Evolutionary conservation across 805 yeast genomes (phyloP), one percentile per base, ranked within the genome.

Genomic region (Saturnispora mendoncae): DNA sequence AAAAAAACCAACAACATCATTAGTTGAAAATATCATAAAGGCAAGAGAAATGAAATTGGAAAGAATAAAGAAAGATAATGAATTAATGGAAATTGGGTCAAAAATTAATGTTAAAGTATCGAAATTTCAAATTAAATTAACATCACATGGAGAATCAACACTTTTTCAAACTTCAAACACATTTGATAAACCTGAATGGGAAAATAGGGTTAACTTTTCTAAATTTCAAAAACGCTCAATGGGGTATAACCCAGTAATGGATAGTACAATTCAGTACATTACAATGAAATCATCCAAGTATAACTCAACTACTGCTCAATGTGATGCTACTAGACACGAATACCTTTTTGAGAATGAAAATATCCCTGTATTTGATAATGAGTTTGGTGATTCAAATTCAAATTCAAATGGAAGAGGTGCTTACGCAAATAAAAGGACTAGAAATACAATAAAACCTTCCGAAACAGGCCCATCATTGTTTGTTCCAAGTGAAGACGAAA

Each of bases 231-330:
- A 51, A 36, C n/a, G 33, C 15, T 31, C 45, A 4, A 39, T 41
- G 12, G 37, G 41, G 5, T 33, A 39, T 26, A 51, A 51, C 38
- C 49, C 53, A 12, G 42, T 51, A 7, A 41, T 47, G 36, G 53
- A 51, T 41, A 47, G 51, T 26, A 46, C 53, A 2, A 43, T 51
- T 3, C 42, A 49, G 33, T 49, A 50, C 9, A 44, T 52, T 8
- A 46, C 44, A 19, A 35, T 52, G 38, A 48, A 43, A 26, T 44
- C 35, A 25, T 41, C 51, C 2, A 36, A 38, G n/a, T 49, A 51
- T 35, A 38, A 41, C 23, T 49, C 53, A 6, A 41, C 46, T 9
- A 34, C 39, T 12, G 5, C 39, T 6, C 47, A 46, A 39, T 28
- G 26, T 14, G 33, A 42, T 27, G 21, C 36, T 7, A 29, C 32